Evolutionary conservation across 768 basidiomycete genomes (phyloP), one percentile per base, ranked within the genome.

Genomic region (Leccinum uliginosum): DNA sequence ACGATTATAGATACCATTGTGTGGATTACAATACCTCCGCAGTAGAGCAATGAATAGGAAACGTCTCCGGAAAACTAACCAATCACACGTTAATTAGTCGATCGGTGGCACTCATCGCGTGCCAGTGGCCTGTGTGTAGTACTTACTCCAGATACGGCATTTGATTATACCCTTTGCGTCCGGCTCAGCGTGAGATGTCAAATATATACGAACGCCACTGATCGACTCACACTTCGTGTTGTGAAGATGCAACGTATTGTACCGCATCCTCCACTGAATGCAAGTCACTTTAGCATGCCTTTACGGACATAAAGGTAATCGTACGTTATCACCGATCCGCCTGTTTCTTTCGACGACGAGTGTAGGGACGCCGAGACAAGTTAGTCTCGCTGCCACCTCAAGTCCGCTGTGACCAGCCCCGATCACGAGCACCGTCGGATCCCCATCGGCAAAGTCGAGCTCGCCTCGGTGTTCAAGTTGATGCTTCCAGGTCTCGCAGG

Each of bases 391-490:
- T 0, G 87, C 87, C 2, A 83, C 63, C 38, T 75, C 80, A 44
- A 91, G 70, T 4, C 88, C 89, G 60, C 80, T 79, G 56, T 89
- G 89, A 1, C 86, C 86, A 4, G 78, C 85, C 8, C 86, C 84
- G 24, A 87, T 74, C 44, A 88, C 69, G 43, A 89, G 71, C 8
- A 89, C 88, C 1, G 75, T 75, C 0, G 85, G 86, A 34, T 79
- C 74, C 10, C 58, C 61, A 19, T 76, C 76, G 35, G 71, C 73
- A 60, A 84, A 84, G 29, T 76, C 73, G 9, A 64, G 53, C 58
- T 80, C 76, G 14, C 65, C 65, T 45, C 65, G 68, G 32, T 83
- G 74, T n/a, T n/a, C n/a, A n/a, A n/a, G n/a, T 23, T 72, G 67
- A 23, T 74, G 72, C 50, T 75, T 73, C 86, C 86, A 86, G 54